A percentile compares a stretch with the other conserved stretches of the same genome.
phyloP scores from a whole-genome alignment of 805 yeast species.

The Pichia cabralensis region DNA sequence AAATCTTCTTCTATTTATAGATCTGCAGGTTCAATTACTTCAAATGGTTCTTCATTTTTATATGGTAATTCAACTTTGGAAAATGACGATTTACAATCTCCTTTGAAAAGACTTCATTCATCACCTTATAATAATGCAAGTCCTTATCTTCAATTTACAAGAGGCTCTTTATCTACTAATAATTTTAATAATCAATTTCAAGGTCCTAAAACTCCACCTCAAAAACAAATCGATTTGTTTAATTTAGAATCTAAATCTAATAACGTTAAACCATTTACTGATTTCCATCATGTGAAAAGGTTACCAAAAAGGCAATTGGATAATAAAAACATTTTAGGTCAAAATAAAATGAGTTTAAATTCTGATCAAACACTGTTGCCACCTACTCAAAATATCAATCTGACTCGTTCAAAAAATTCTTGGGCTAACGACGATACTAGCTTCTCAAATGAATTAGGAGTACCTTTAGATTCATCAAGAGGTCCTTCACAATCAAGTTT shows the following conservation, averaged over 20 bases:
- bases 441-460: too few relatives aligned
- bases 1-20: constrained; percentile 12
- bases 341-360: constrained; percentile 1
- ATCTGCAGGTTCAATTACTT: too few relatives aligned
- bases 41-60: constrained; percentile 1
- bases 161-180: constrained; percentile 4
- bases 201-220: constrained; percentile 26
- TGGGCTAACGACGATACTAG: too few relatives aligned
- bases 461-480: neutral
- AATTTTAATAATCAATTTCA: constrained; percentile 14
- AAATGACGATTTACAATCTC: constrained; percentile 18
- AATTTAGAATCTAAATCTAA: too few relatives aligned
- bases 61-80: constrained; percentile 3
- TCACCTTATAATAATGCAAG: constrained; percentile 21
- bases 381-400: too few relatives aligned
- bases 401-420: too few relatives aligned
- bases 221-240: constrained; percentile 5
- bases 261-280: neutral
- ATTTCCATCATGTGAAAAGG: too few relatives aligned
- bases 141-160: constrained; percentile 14
- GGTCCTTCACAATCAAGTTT: constrained; percentile 17
- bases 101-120: constrained; percentile 22
- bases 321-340: too few relatives aligned
- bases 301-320: too few relatives aligned
- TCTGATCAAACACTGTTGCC: constrained; percentile 4